Evolutionary conservation across 2,329 filamentous ascomycete species (phyloP).

Genomic region (Colletotrichum acutatum): DNA sequence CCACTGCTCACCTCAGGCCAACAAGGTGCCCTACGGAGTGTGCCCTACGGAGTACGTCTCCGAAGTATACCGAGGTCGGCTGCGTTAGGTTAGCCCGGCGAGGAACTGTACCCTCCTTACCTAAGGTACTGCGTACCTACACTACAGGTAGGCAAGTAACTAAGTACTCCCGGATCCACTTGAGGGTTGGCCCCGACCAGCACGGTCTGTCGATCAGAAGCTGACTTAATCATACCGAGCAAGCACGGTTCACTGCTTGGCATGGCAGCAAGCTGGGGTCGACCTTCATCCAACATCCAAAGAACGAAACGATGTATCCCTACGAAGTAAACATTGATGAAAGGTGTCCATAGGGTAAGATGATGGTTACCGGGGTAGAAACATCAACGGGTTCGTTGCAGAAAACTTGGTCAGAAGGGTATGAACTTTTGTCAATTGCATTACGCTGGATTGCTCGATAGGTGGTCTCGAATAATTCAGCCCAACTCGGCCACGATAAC

Average conservation of each 20-base stretch:
- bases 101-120: too few species aligned
- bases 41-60: too few species aligned
- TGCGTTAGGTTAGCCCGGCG: not conserved
- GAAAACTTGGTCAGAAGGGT: not conserved
- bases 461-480: not conserved
- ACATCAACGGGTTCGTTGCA: not conserved
- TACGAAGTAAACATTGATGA: too few species aligned
- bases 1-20: too few species aligned
- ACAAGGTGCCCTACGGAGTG: too few species aligned
- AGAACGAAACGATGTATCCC: too few species aligned
- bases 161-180: not conserved
- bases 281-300: not conserved
- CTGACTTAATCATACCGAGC: not conserved
- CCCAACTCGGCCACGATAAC: not conserved
- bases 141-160: not conserved
- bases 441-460: not conserved
- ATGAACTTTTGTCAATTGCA: not conserved
- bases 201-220: not conserved
- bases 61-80: too few species aligned
- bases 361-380: not conserved
- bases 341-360: not conserved
- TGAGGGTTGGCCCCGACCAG: not conserved
- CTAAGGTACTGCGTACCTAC: not conserved
- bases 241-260: not conserved
- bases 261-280: not conserved